A percentile compares a stretch with the other conserved stretches of the same genome.
phyloP scores from a whole-genome alignment of 1,139 yeast genomes.

The Pichia sp. region DNA sequence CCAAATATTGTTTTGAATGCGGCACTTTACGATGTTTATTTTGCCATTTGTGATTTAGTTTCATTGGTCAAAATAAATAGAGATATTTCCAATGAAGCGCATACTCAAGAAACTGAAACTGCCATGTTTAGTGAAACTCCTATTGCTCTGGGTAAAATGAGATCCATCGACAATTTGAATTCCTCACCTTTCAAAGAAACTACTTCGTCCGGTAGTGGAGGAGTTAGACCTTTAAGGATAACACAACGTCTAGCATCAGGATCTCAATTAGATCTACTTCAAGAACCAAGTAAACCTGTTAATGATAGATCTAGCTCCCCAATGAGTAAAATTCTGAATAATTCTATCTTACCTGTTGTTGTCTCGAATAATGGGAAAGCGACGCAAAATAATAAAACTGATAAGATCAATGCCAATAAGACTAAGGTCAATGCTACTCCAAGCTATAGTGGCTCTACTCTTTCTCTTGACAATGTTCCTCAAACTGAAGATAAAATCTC shows the following conservation, averaged over 20 bases:
- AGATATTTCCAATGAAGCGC: not conserved
- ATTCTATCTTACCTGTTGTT: conserved; percentile 9
- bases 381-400: too few relatives aligned
- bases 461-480: not conserved
- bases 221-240: conserved; percentile 47
- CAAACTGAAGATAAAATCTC: not conserved
- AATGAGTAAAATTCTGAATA: conserved; percentile 3
- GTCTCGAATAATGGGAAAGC: not conserved
- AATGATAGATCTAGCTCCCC: conserved; percentile 2
- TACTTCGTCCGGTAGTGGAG: too few relatives aligned
- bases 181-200: not conserved
- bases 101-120: conserved; percentile 1
- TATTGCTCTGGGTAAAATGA: conserved; percentile 1
- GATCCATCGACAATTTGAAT: not conserved
- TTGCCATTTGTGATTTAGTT: conserved; percentile 65
- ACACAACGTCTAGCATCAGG: conserved; percentile 33
- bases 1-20: conserved; percentile 73
- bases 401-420: not conserved
- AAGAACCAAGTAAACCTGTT: not conserved
- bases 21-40: conserved; percentile 68
- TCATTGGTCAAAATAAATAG: conserved; percentile 41
- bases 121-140: conserved; percentile 8
- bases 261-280: conserved; percentile 1
- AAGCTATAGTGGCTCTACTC: not conserved
- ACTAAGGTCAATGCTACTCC: not conserved